Evolutionary conservation across 1,284 basidiomycete genomes (phyloP).

Genomic region (Ganoderma leucocontextum): DNA sequence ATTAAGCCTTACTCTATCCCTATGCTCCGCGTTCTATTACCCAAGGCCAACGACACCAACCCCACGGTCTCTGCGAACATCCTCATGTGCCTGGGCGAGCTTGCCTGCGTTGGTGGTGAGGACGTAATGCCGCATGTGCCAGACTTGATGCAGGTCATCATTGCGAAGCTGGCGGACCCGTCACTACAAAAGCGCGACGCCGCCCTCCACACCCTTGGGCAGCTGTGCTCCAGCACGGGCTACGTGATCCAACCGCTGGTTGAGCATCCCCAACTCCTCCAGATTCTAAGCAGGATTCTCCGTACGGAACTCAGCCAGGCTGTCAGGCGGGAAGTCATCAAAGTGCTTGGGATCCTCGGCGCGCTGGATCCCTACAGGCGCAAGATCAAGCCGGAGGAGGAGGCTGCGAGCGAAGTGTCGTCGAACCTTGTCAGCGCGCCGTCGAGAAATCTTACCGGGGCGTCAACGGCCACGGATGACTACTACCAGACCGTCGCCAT

Average conservation of each 20-base stretch:
- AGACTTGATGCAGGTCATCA: conserved; percentile 90
- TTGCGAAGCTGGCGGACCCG: conserved; percentile 89
- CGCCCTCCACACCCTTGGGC: conserved; percentile 92
- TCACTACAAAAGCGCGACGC: conserved; percentile 91
- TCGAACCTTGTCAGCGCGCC: conserved; percentile 65
- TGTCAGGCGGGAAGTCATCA: conserved; percentile 90
- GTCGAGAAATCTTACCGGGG: conserved; percentile 39
- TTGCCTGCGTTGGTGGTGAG: conserved; percentile 94
- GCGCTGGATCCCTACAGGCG: conserved; percentile 98
- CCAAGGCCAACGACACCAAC: conserved; percentile 87
- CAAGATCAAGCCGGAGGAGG: conserved; percentile 85
- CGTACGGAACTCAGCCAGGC: conserved; percentile 82
- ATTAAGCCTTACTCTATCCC: conserved; percentile 98
- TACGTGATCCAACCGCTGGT: conserved; percentile 94
- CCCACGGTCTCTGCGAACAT: conserved; percentile 93
- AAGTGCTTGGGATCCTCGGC: conserved; percentile 95
- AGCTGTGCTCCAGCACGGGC: conserved; percentile 95
- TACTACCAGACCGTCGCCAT: conserved; percentile 99
- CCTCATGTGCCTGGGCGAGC: conserved; percentile 93
- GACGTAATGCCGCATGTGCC: conserved; percentile 87
- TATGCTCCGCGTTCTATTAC: conserved; percentile 91
- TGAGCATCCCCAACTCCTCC: conserved; percentile 92
- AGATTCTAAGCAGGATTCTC: conserved; percentile 87
- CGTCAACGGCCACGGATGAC: conserved; percentile 80
- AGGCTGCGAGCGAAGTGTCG: conserved; percentile 74